phyloP scores from a whole-genome alignment of 345 rosid species.

The Arabis hirsuta region DNA sequence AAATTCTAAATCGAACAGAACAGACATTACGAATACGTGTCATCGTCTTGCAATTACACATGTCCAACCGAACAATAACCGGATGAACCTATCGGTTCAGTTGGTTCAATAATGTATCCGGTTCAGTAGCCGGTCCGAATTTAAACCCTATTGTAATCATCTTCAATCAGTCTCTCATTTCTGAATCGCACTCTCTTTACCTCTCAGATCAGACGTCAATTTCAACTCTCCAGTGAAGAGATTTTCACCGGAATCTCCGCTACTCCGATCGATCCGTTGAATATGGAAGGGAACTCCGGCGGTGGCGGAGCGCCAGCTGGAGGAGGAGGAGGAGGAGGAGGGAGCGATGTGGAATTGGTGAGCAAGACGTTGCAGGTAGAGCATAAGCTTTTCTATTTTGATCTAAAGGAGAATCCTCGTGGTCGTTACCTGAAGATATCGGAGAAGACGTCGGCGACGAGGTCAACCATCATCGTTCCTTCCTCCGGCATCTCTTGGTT shows the following conservation, averaged over 20 bases:
- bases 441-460: conserved; percentile 97
- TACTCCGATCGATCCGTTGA: conserved; percentile 12
- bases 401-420: conserved; percentile 94
- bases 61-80: conserved; percentile 1
- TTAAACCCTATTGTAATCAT: conserved; percentile 35
- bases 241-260: conserved; percentile 9
- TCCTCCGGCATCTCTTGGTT: conserved; percentile 98
- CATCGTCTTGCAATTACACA: background rate
- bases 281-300: conserved; percentile 66
- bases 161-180: conserved; percentile 25
- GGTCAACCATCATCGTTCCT: conserved; percentile 99
- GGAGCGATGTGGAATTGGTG: conserved; percentile 83
- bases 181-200: conserved; percentile 35
- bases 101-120: conserved; percentile 7
- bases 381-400: conserved; percentile 97
- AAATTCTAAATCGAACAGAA: too few relatives aligned
- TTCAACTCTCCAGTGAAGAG: conserved; percentile 38
- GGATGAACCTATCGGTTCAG: background rate
- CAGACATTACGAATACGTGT: background rate
- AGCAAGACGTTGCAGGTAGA: conserved; percentile 96
- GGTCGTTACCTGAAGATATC: conserved; percentile 96
- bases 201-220: conserved; percentile 45
- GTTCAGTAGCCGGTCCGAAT: conserved; percentile 26
- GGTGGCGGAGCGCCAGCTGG: conserved; percentile 33
- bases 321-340: conserved; percentile 53